Evolutionary conservation across 1,139 yeast genomes (phyloP).

Genomic region (Yamadazyma trypodendri): DNA sequence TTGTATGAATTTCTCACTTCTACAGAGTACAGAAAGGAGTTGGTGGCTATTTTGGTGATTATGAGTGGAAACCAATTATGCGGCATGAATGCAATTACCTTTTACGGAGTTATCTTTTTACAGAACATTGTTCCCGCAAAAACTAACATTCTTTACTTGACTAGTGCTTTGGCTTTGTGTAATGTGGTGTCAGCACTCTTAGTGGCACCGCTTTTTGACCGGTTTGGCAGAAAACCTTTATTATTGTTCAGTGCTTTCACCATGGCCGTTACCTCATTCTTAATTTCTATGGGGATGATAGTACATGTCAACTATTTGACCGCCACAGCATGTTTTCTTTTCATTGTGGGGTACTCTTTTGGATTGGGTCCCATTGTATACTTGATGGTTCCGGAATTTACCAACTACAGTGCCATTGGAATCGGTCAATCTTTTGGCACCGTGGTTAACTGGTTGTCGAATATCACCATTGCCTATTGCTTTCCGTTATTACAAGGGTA

Average conservation of each 20-base stretch:
- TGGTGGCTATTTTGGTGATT: conserved; percentile 29
- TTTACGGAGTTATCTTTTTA: conserved; percentile 38
- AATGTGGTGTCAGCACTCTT: conserved; percentile 29
- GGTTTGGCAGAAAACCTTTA: conserved; percentile 69
- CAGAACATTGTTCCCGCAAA: conserved; percentile 23
- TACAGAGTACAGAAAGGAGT: conserved; percentile 23
- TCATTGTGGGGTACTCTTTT: conserved; percentile 76
- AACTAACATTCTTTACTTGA: conserved; percentile 26
- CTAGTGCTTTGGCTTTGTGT: conserved; percentile 31
- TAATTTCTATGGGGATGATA: conserved; percentile 64
- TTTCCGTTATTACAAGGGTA: conserved; percentile 55
- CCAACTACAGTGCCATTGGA: conserved; percentile 69
- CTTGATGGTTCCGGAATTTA: conserved; percentile 75
- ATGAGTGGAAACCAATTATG: conserved; percentile 43
- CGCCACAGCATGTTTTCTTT: conserved; percentile 60
- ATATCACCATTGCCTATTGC: conserved; percentile 69
- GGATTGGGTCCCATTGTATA: conserved; percentile 94
- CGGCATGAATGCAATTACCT: conserved; percentile 43
- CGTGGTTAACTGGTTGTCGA: conserved; percentile 80
- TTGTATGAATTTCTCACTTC: conserved; percentile 23
- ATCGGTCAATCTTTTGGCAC: conserved; percentile 89
- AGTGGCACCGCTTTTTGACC: conserved; percentile 39
- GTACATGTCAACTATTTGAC: conserved; percentile 46
- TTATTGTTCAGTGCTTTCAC: conserved; percentile 56
- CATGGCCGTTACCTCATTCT: conserved; percentile 61